Evolutionary conservation across 148 eudicot species (phyloP), one percentile per base, ranked within the genome.

Genomic region (Silene conica): DNA sequence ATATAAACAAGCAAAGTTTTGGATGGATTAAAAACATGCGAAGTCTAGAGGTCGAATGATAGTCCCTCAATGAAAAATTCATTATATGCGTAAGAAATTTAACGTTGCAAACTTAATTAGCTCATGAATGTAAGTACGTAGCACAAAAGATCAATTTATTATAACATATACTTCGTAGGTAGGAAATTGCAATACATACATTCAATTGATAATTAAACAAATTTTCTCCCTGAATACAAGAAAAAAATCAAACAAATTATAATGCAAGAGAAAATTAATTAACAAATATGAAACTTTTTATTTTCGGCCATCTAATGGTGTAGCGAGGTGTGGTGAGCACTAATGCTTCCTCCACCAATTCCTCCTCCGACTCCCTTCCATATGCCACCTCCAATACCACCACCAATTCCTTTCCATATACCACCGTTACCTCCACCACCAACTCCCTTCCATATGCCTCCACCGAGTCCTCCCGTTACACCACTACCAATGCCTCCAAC

Each of bases 401-500:
- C 80, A 10, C 80, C 80, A 0, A 38, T 43, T 15, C 80, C 80
- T 11, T 71, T 66, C 15, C 76, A 54, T 43, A 72, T 25, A 5
- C 80, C 75, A 3, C 77, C 77, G 18, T 75, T 71, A 4, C 54
- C 26, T 54, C 70, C 71, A 3, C 76, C 75, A 3, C 78, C 82
- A 14, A 48, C 16, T 0, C 75, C 76, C 3, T 13, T 26, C 4
- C 81, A 77, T 2, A 58, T 16, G 1, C 77, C 81, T 1, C 26
- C 38, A 1, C 76, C 80, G 2, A 64, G 7, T 10, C 80, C 80
- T 13, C 58, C 67, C 1, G 64, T 68, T 2, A 58, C 28, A 34
- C 70, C 65, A 0, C 46, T 45, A 3, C 77, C 61, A 4, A 43
- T 65, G 0, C 72, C 77, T 7, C 26, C 48, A 5, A 11, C 3